Base-by-base conservation (phyloP, 2,329 filamentous ascomycete species). In the Botrytis elliptica region DNA sequence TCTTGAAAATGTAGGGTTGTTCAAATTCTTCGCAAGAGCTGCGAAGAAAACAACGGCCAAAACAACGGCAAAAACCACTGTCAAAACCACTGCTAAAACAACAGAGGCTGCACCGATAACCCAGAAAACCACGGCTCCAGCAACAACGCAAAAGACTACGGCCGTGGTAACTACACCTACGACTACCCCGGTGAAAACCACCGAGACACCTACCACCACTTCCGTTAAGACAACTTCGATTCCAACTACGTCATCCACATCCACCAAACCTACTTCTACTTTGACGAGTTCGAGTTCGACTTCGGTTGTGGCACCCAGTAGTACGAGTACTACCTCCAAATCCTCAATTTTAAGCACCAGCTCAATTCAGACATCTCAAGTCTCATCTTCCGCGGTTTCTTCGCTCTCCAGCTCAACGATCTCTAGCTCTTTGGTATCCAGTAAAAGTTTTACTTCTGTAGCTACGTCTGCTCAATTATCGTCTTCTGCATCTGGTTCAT, bases 11-110 rank as follows among this genome's bases (percentile, higher is more conserved):
- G 7, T 42, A 25, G 59, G 49, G 33, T 12, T 65, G 22, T 64
- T 71, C 33, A 71, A 42, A 42, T 71, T 71, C 25, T 71, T 71
- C n/a, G 69, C 42, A 49, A 71, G 69, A 29, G 69, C 59, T 16
- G 42, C 38, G 25, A 71, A 65, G 25, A 71, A 64, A 22, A 42
- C 67, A 16, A 70, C 67, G 1, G 38, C 67, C 9, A 70, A 42
- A n/a, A 59, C 52, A 9, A 70, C 66, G 3, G 36, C 66, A 29
- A 69, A 40, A 25, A 57, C 49, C 0, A 70, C 40, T 46, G 40
- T n/a, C 14, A 25, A 49, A 49, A 49, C 46, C 0, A 49, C 49
- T 7, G 49, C 49, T n/a, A 70, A 60, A 36, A 40, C 67, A 25
- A 60, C 52, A 25, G 42, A 65, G 29, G 63, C 40, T 49, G n/a